These are phyloP conservation scores for Paragyromitra xinjiangensis DNA, from an alignment of 495 filamentous ascomycete species.

Conservation along the genomic window DNA sequence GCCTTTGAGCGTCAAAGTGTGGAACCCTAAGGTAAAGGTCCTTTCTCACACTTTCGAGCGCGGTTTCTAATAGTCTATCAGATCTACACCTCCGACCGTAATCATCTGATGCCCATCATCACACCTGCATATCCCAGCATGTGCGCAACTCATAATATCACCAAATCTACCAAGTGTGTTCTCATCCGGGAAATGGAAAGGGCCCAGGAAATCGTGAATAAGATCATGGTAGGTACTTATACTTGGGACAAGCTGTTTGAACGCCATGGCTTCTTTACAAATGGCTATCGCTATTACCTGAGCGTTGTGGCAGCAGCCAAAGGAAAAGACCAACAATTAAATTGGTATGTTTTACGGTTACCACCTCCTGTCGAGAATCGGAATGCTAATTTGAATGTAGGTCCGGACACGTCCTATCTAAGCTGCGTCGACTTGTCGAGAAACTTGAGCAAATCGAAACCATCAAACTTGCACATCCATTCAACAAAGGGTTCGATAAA, in stretches of 20 bases:
- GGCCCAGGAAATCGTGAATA: constrained; percentile 77
- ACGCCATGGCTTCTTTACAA: constrained; percentile 89
- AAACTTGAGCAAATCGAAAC: constrained; percentile 78
- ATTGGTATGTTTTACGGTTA: constrained; percentile 66
- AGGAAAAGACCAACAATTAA: constrained; percentile 81
- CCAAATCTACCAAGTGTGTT: constrained; percentile 80
- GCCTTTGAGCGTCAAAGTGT: constrained; percentile 79
- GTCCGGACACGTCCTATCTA: constrained; percentile 91
- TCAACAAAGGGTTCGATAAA: constrained; percentile 90
- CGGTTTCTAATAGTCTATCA: constrained; percentile 55
- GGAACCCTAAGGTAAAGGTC: constrained; percentile 85
- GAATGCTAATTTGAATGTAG: constrained; percentile 41
- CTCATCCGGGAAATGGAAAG: constrained; percentile 83
- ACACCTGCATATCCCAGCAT: constrained; percentile 95
- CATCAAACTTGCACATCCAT: constrained; percentile 86
- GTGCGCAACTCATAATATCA: constrained; percentile 95
- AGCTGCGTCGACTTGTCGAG: constrained; percentile 80
- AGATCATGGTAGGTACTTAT: constrained; percentile 76
- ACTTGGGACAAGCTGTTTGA: constrained; percentile 88
- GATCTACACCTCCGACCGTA: constrained; percentile 81
- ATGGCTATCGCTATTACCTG: constrained; percentile 93
- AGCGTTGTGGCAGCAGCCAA: constrained; percentile 85
- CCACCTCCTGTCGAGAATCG: neutral
- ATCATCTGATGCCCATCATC: constrained; percentile 95
- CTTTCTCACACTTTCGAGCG: neutral